Conservation (phyloP, 768 basidiomycete species). For the Hericium erinaceus region DNA sequence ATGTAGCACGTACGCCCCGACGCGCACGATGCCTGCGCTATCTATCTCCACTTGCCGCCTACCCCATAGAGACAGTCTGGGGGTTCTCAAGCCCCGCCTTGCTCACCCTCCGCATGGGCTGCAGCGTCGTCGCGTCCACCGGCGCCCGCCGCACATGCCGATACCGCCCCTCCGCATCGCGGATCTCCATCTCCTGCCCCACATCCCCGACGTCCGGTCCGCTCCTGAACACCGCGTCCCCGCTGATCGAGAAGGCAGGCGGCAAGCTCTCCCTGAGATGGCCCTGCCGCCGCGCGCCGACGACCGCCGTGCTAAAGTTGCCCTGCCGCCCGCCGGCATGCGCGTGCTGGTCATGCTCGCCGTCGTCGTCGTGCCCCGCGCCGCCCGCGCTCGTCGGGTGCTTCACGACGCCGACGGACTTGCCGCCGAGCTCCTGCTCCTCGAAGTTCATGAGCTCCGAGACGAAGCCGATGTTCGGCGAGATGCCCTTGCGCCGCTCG, state of each 20-base stretch:
- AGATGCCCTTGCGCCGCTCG: slow-evolving; percentile 88
- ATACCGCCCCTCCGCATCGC: slow-evolving; percentile 78
- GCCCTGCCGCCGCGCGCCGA: slow-evolving; percentile 40
- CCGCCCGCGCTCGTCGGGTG: slow-evolving; percentile 24
- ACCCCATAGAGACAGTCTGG: not conserved
- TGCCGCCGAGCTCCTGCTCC: slow-evolving; percentile 77
- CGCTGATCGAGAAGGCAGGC: slow-evolving; percentile 32
- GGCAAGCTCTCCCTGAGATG: slow-evolving; percentile 74
- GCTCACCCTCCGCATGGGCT: slow-evolving; percentile 83
- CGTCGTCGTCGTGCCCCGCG: slow-evolving; percentile 19
- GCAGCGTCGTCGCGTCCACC: slow-evolving; percentile 79
- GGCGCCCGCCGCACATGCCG: slow-evolving; percentile 81
- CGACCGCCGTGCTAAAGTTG: slow-evolving; percentile 36
- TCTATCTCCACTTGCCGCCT: not conserved
- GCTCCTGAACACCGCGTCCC: slow-evolving; percentile 10
- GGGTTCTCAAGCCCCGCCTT: slow-evolving; percentile 85
- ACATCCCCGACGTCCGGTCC: slow-evolving; percentile 47
- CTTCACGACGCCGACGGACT: slow-evolving; percentile 60
- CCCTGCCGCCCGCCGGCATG: slow-evolving; percentile 19
- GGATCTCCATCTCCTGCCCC: slow-evolving; percentile 83
- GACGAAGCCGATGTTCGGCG: slow-evolving; percentile 96
- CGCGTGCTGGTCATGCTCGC: slow-evolving; percentile 22
- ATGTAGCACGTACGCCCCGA: not conserved
- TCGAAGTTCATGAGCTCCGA: slow-evolving; percentile 96
- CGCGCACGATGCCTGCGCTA: not conserved